Conservation (phyloP, 495 filamentous ascomycete species). For the Recurvomyces mirabilis region DNA sequence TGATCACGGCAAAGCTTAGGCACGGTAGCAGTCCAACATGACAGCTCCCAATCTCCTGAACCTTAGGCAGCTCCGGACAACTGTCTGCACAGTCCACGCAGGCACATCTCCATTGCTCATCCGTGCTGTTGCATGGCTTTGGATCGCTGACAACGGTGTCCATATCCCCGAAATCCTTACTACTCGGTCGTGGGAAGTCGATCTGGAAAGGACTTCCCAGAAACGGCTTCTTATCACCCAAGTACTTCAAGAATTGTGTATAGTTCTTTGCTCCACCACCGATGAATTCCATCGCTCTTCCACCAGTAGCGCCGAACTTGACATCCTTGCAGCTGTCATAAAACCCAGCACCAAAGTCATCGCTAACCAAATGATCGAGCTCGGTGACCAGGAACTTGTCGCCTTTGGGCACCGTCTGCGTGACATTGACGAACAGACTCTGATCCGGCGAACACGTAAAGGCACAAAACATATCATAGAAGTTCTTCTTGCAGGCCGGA, state of each 20-base stretch:
- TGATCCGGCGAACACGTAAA: constrained; percentile 97
- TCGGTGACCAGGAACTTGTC: constrained; percentile 70
- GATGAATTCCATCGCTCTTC: constrained; percentile 86
- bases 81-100: constrained; percentile 84
- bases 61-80: constrained; percentile 67
- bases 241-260: constrained; percentile 68
- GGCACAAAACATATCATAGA: constrained; percentile 94
- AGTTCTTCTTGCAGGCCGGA: constrained; percentile 92
- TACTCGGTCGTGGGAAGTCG: constrained; percentile 60
- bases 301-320: constrained; percentile 88
- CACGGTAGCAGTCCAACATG: constrained; percentile 79
- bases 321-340: constrained; percentile 97
- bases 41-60: constrained; percentile 56
- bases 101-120: constrained; percentile 75
- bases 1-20: constrained; percentile 79
- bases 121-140: constrained; percentile 78
- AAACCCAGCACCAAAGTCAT: constrained; percentile 78
- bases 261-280: constrained; percentile 92
- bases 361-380: constrained; percentile 78
- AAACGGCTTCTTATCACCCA: constrained; percentile 79
- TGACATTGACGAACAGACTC: constrained; percentile 90
- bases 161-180: constrained; percentile 50
- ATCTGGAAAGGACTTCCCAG: constrained; percentile 92
- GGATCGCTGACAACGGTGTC: constrained; percentile 43
- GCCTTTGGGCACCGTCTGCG: constrained; percentile 52